These are phyloP conservation scores for Parsonsia alboflavescens DNA, from an alignment of 257 asterid genomes.

Conservation along the genomic window DNA sequence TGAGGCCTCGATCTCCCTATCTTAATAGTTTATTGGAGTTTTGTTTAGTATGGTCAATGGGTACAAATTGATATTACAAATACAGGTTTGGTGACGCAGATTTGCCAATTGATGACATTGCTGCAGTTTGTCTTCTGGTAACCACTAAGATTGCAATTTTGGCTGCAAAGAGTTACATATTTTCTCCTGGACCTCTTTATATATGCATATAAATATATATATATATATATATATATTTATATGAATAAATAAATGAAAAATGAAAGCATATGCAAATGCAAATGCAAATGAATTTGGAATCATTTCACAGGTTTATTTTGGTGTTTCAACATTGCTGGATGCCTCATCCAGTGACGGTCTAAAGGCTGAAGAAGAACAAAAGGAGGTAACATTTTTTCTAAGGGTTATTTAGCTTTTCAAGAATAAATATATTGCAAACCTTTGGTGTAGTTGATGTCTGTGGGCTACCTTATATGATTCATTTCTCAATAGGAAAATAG, in stretches of 20 bases:
- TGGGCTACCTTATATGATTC: neutral
- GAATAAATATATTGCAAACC: neutral
- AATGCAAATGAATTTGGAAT: neutral
- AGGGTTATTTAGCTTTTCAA: neutral
- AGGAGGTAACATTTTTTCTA: conserved; percentile 50
- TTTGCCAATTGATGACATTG: conserved; percentile 93
- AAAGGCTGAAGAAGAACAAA: conserved; percentile 88
- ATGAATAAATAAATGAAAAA: neutral
- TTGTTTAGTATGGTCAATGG: neutral
- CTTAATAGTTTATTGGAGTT: neutral
- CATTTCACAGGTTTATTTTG: conserved; percentile 74
- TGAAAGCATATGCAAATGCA: neutral
- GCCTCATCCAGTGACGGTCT: conserved; percentile 77
- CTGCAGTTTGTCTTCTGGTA: conserved; percentile 94
- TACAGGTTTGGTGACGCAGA: conserved; percentile 71
- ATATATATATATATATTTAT: neutral
- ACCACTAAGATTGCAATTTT: neutral
- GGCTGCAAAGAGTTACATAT: neutral
- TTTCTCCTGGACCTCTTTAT: neutral
- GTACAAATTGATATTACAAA: conserved; percentile 9
- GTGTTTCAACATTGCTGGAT: conserved; percentile 80
- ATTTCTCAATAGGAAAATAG: neutral
- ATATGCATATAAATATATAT: neutral
- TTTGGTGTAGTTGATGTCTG: neutral
- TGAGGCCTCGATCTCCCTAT: neutral